These are phyloP conservation scores for Aspergillus saccharolyticus DNA, from an alignment of 495 filamentous ascomycete species.

Conservation along the genomic window DNA sequence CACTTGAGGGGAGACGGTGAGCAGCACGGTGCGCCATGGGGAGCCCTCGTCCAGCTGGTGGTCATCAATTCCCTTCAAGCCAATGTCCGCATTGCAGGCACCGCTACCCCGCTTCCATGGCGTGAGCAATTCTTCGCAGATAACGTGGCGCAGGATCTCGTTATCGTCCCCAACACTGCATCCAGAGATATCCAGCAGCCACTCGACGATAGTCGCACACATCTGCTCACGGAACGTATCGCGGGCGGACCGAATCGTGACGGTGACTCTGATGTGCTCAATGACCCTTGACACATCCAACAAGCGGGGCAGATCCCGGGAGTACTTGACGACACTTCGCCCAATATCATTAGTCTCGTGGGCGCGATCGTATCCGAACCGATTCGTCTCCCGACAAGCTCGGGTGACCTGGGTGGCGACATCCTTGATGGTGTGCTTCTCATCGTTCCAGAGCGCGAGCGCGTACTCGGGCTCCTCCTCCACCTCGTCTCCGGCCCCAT, in stretches of 20 bases:
- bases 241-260: constrained; percentile 86
- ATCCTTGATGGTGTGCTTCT: constrained; percentile 95
- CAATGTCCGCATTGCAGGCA: constrained; percentile 78
- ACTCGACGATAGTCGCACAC: constrained; percentile 96
- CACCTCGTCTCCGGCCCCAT: constrained; percentile 52
- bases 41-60: constrained; percentile 55
- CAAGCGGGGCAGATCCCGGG: constrained; percentile 62
- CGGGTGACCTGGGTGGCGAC: constrained; percentile 83
- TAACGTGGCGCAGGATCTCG: constrained; percentile 68
- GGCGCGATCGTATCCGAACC: constrained; percentile 68
- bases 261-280: constrained; percentile 92
- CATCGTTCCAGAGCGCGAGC: constrained; percentile 94
- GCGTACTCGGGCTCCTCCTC: constrained; percentile 69
- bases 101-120: constrained; percentile 82
- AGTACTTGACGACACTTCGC: constrained; percentile 74
- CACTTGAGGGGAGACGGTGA: constrained; percentile 36
- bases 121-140: constrained; percentile 87
- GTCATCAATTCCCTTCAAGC: constrained; percentile 83
- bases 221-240: constrained; percentile 98
- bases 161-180: constrained; percentile 79
- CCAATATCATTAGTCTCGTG: constrained; percentile 85
- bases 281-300: constrained; percentile 74
- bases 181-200: constrained; percentile 88
- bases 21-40: constrained; percentile 33
- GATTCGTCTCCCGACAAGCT: constrained; percentile 69